Base-by-base conservation (phyloP, 148 eudicot genomes). In the Diospyros kaki region DNA sequence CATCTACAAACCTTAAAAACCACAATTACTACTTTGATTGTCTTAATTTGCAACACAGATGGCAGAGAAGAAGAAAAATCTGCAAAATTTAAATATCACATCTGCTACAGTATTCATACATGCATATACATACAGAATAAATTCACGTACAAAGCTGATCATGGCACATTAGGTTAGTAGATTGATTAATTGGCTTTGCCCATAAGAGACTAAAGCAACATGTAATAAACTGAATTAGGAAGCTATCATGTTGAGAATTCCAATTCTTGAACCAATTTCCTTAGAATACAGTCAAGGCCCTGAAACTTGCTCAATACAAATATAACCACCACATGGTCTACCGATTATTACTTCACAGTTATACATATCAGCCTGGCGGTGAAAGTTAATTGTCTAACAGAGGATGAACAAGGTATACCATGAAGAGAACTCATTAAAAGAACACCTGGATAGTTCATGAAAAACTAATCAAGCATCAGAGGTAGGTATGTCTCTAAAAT, bases 361-460 rank as follows among this genome's bases (percentile, higher is more conserved):
- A 51, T 63, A 9, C 62, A 70, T 54, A 7, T 13, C 40, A 58
- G 64, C 5, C 10, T 42, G 39, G 50, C 9, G 38, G 43, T 41
- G 42, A 9, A 10, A 7, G 41, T 5, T 2, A 14, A 2, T 2
- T n/a, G 42, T 52, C 3, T 52, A 13, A 1, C 45, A 38, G 61
- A 69, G n/a, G 11, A 18, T 72, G 53, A 58, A 58, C 44, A 44
- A 17, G 42, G 4, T 9, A 44, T 10, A 1, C 6, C 13, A 15
- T 58, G 74, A 64, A 55, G 38, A 58, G 44, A 58, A 72, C 42
- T 44, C n/a, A 17, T 2, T 4, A n/a, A 72, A 46, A 72, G 44
- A 62, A n/a, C n/a, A n/a, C n/a, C n/a, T n/a, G 7, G 15, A 28
- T 5, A 6, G 53, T 48, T 8, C 58, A 18, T 50, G 58, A 52